These are phyloP conservation scores for Scheffersomyces quercinus DNA, from an alignment of 1,139 yeast genomes.

Conservation along the genomic window DNA sequence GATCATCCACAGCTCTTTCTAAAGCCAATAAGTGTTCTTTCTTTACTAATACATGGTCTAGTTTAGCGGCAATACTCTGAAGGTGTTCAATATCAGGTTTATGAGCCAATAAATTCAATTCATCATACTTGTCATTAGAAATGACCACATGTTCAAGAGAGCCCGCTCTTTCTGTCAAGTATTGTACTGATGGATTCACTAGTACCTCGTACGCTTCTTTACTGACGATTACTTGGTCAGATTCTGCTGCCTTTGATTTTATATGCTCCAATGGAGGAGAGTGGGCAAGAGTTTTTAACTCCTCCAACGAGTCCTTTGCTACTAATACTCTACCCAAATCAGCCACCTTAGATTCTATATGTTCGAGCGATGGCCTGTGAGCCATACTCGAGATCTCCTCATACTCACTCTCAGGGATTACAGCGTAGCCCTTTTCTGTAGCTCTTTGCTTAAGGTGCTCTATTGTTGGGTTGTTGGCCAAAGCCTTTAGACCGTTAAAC, in stretches of 20 bases:
- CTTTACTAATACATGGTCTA: not conserved
- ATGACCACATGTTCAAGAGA: not conserved
- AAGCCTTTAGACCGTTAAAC: slow-evolving; percentile 6
- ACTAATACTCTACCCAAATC: slow-evolving; percentile 11
- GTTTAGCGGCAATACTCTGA: no score
- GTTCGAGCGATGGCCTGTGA: slow-evolving; percentile 12
- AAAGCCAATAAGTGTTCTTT: slow-evolving; percentile 5
- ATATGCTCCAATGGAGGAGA: slow-evolving; percentile 16
- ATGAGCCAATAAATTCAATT: slow-evolving; percentile 16
- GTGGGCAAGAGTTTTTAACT: slow-evolving; percentile 13
- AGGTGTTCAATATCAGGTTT: slow-evolving; percentile 29
- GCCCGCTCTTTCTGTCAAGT: slow-evolving; percentile 4
- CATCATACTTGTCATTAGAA: slow-evolving; percentile 11
- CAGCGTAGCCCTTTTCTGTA: slow-evolving; percentile 1
- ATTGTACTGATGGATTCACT: slow-evolving; percentile 15
- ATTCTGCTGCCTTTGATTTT: slow-evolving; percentile 3
- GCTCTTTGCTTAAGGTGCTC: slow-evolving; percentile 14
- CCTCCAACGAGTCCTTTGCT: slow-evolving; percentile 18
- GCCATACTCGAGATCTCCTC: slow-evolving; percentile 12
- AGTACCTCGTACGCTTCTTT: slow-evolving; percentile 4
- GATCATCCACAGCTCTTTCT: no score
- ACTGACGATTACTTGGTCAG: slow-evolving; percentile 2
- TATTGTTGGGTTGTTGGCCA: slow-evolving; percentile 15
- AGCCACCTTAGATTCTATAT: slow-evolving; percentile 8
- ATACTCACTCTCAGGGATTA: slow-evolving; percentile 10